Conservation (phyloP, 345 rosid genomes). For the Aquilaria yunnanensis region DNA sequence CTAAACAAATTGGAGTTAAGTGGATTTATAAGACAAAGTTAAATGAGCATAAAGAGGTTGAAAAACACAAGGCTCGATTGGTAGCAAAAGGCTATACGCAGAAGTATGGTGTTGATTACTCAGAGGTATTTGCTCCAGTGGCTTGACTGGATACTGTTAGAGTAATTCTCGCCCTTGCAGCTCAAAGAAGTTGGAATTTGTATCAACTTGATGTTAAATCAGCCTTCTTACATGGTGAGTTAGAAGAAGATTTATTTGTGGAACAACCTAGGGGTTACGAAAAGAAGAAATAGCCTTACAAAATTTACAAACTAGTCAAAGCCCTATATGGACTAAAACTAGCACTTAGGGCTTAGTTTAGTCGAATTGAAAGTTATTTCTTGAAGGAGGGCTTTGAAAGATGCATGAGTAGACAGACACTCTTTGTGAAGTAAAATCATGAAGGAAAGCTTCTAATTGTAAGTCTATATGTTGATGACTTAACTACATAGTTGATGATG, state of each 20-base stretch:
- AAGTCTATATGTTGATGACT: background rate
- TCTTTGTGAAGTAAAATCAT: background rate
- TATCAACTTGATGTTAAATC: constrained; percentile 1
- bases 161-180: too few relatives aligned
- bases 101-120: too few relatives aligned
- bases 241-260: background rate
- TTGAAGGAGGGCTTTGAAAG: background rate
- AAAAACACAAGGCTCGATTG: background rate
- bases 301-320: background rate
- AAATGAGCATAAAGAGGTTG: background rate
- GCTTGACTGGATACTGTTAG: too few relatives aligned
- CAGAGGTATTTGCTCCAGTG: too few relatives aligned
- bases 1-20: too few relatives aligned
- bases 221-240: background rate
- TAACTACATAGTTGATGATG: background rate
- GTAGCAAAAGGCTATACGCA: background rate
- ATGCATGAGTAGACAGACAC: background rate
- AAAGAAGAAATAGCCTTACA: background rate
- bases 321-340: background rate
- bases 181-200: background rate
- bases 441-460: too few relatives aligned
- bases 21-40: background rate
- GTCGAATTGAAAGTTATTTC: background rate
- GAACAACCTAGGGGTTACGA: background rate
- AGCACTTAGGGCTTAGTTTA: too few relatives aligned